A percentile compares a stretch with the other conserved stretches of the same genome.
Evolutionary conservation across 768 basidiomycete species (phyloP).

Genomic region (Podaxis sp.): DNA sequence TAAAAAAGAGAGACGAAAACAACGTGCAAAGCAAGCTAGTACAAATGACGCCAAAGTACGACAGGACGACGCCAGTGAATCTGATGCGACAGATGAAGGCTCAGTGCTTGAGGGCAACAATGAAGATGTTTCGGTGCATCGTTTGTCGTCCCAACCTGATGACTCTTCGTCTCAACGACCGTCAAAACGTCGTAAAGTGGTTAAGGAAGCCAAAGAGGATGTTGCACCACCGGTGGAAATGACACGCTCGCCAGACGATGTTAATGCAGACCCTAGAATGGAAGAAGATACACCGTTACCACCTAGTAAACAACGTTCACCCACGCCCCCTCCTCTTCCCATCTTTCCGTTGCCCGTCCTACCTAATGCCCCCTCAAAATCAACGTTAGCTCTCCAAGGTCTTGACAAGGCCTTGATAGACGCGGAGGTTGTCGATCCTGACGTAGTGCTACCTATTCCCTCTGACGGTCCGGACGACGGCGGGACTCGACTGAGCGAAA

Average conservation of each 20-base stretch:
- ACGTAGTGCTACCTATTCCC: conserved; percentile 44
- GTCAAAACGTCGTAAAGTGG: conserved; percentile 14
- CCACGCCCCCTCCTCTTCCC: conserved; percentile 38
- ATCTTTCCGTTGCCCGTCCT: conserved; percentile 67
- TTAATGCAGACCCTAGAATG: conserved; percentile 7
- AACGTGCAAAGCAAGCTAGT: conserved; percentile 16
- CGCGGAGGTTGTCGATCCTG: conserved; percentile 68
- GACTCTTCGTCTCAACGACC: not conserved
- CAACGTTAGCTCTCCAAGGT: conserved; percentile 73
- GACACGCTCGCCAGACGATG: conserved; percentile 6
- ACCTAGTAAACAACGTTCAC: not conserved
- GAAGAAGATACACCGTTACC: conserved; percentile 5
- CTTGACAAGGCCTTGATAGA: conserved; percentile 70
- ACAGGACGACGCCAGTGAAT: not conserved
- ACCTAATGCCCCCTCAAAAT: conserved; percentile 70
- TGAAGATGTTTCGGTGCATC: not conserved
- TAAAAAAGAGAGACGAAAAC: conserved; percentile 32
- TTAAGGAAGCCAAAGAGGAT: conserved; percentile 9
- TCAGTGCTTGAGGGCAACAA: not conserved
- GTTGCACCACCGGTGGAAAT: conserved; percentile 8
- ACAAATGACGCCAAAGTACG: not conserved
- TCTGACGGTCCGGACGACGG: conserved; percentile 38
- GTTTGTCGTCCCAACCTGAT: not conserved
- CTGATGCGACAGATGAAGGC: not conserved
- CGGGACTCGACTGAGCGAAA: conserved; percentile 54